These are phyloP conservation scores for Candida sanyaensis DNA, from an alignment of 1,139 yeast species.

Conservation along the genomic window DNA sequence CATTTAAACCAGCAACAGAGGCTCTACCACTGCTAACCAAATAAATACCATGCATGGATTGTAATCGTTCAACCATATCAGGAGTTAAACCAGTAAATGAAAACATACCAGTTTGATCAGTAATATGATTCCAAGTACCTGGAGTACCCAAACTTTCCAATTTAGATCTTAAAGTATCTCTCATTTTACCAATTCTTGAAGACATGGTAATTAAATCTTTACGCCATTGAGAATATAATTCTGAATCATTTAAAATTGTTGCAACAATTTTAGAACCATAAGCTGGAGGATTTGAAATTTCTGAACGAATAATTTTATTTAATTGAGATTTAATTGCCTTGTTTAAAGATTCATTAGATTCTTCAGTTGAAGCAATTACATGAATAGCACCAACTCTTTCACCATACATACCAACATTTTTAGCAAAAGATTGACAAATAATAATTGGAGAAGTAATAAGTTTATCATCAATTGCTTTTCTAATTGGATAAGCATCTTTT, in stretches of 20 bases:
- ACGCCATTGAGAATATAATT: constrained; percentile 79
- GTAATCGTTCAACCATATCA: constrained; percentile 80
- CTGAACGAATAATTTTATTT: constrained; percentile 75
- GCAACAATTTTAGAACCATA: constrained; percentile 95
- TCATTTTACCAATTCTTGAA: constrained; percentile 77
- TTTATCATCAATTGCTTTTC: constrained; percentile 67
- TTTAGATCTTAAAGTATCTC: constrained; percentile 61
- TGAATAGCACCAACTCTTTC: constrained; percentile 96
- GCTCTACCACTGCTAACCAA: constrained; percentile 87
- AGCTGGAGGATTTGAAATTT: constrained; percentile 92
- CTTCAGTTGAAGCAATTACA: constrained; percentile 52
- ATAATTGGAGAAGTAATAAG: constrained; percentile 51
- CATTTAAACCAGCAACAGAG: constrained; percentile 91
- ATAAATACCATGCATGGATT: constrained; percentile 75
- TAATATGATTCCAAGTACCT: constrained; percentile 92
- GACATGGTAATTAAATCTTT: constrained; percentile 87
- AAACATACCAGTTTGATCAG: constrained; percentile 94
- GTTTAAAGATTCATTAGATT: constrained; percentile 24
- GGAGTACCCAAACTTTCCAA: constrained; percentile 70
- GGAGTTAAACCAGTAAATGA: constrained; percentile 85
- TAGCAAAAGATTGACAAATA: constrained; percentile 96
- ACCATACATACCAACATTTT: constrained; percentile 96
- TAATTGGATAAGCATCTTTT: constrained; percentile 83
- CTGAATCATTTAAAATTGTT: constrained; percentile 65
- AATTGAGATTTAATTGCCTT: constrained; percentile 72